phyloP scores from a whole-genome alignment of 1,139 yeast genomes.

The Taphrina betulina region DNA sequence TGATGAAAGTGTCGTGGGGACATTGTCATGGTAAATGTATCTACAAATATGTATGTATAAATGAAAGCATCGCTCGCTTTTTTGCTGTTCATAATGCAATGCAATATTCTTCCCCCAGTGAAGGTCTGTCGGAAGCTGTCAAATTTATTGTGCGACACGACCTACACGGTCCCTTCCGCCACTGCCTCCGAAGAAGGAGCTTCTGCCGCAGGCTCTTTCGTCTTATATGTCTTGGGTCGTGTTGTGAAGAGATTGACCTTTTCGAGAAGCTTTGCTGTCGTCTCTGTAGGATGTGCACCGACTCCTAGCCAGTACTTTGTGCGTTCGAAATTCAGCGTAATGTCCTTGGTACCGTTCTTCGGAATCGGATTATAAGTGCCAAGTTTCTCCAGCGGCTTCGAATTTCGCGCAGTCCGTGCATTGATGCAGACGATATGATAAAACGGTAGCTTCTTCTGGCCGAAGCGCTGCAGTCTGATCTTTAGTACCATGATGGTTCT shows the following conservation, averaged over 20 bases:
- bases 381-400: slow-evolving; percentile 86
- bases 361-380: slow-evolving; percentile 93
- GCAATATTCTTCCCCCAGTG: no score
- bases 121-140: no score
- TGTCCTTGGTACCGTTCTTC: slow-evolving; percentile 70
- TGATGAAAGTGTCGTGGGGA: no score
- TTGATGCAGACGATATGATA: slow-evolving; percentile 90
- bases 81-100: no score
- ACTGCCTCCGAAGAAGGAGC: no score
- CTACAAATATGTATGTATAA: no score
- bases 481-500: slow-evolving; percentile 55
- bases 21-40: no score
- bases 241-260: slow-evolving; percentile 53
- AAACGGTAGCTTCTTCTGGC: slow-evolving; percentile 80
- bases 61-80: no score
- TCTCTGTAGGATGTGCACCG: slow-evolving; percentile 93
- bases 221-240: no score
- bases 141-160: no score
- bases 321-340: slow-evolving; percentile 79
- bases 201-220: no score
- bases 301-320: slow-evolving; percentile 98
- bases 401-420: slow-evolving; percentile 68
- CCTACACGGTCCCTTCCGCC: no score
- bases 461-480: slow-evolving; percentile 89
- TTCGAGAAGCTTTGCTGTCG: slow-evolving; percentile 73